Evolutionary conservation across 306 rosid genomes (phyloP).

Genomic region (Arachis stenosperma): DNA sequence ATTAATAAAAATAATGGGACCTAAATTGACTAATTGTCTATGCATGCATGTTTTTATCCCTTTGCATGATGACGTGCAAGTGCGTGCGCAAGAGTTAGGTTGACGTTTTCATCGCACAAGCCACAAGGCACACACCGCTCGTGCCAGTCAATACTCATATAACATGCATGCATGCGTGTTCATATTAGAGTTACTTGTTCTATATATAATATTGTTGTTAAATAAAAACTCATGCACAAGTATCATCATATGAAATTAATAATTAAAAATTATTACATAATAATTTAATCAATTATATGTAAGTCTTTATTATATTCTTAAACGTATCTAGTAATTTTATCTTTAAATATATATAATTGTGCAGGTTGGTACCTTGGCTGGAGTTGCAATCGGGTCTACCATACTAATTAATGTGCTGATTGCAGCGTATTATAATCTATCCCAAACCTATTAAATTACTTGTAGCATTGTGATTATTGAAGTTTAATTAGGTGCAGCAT

Average conservation of each 20-base stretch:
- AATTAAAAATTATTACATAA: too few relatives aligned
- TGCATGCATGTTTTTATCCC: not conserved
- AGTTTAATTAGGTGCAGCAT: not conserved
- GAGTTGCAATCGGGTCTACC: constrained; percentile 79
- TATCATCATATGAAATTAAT: too few relatives aligned
- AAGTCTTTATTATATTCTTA: not conserved
- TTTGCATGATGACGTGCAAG: constrained; percentile 7
- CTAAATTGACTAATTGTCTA: constrained; percentile 10
- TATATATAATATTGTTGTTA: too few relatives aligned
- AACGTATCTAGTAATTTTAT: not conserved
- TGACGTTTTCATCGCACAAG: not conserved
- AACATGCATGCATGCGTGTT: too few relatives aligned
- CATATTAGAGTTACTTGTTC: too few relatives aligned
- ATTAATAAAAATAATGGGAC: not conserved
- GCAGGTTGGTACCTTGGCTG: constrained; percentile 92
- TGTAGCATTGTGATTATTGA: not conserved
- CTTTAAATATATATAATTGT: not conserved
- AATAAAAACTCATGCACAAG: too few relatives aligned
- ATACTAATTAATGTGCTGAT: constrained; percentile 77
- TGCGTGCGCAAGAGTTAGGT: not conserved
- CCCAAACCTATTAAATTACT: not conserved
- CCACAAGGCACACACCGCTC: not conserved
- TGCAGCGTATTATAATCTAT: constrained; percentile 55
- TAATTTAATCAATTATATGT: too few relatives aligned
- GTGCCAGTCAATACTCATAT: not conserved